Conservation (phyloP, 257 asterid genomes). For the Jacaranda mimosifolia region DNA sequence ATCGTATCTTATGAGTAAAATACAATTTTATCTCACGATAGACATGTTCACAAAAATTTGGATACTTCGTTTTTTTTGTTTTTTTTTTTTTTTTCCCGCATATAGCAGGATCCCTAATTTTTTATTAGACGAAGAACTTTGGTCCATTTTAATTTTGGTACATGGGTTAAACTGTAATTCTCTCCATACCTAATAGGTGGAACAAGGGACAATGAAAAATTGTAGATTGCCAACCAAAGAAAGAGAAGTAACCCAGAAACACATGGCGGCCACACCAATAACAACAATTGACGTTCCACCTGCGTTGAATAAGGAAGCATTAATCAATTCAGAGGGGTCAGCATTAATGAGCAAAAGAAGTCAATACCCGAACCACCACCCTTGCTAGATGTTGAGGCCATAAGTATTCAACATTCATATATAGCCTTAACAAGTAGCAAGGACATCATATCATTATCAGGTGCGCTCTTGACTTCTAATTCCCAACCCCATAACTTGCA, state of each 20-base stretch:
- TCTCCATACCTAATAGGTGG: too few relatives aligned
- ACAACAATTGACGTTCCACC: constrained; percentile 1
- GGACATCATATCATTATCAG: constrained; percentile 52
- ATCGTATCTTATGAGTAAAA: too few relatives aligned
- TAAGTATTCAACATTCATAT: not conserved
- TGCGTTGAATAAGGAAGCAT: not conserved
- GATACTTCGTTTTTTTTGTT: too few relatives aligned
- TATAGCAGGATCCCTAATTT: too few relatives aligned
- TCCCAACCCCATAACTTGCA: not conserved
- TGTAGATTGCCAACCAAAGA: not conserved
- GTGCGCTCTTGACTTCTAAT: constrained; percentile 98
- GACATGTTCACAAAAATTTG: too few relatives aligned
- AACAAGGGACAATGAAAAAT: not conserved
- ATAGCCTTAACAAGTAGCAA: constrained; percentile 53
- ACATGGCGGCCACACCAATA: not conserved
- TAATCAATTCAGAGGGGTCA: constrained; percentile 12
- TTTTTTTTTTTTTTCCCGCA: too few relatives aligned
- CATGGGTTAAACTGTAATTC: too few relatives aligned
- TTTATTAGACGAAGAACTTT: too few relatives aligned
- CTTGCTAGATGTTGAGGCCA: constrained; percentile 51
- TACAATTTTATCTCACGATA: too few relatives aligned
- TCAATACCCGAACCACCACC: constrained; percentile 99
- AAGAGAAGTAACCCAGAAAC: not conserved
- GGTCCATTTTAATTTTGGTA: too few relatives aligned
- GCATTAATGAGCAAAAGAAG: constrained; percentile 58